A percentile compares a stretch with the other conserved stretches of the same genome.
Conservation (phyloP, 345 rosid species). For the Dovyalis caffra region DNA sequence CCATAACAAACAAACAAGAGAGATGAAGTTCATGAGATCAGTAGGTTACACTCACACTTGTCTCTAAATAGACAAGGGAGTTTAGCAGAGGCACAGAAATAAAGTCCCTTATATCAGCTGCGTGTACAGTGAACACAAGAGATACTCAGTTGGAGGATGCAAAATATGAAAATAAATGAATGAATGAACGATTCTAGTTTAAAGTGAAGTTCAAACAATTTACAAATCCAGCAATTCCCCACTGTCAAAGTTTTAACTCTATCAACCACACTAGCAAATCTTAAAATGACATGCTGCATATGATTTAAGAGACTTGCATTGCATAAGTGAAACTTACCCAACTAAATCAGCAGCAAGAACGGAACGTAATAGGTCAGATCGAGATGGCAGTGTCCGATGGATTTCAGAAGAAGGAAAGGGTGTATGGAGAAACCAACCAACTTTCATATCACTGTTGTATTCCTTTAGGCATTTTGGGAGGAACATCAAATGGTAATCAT, state of each 20-base stretch:
- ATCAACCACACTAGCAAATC: not conserved
- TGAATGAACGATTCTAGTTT: not conserved
- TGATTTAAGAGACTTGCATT: not conserved
- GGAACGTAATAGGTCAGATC: constrained; percentile 87
- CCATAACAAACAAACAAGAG: not conserved
- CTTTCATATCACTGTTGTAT: constrained; percentile 80
- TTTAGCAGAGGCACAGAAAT: not conserved
- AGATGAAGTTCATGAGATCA: not conserved
- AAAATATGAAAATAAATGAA: not conserved
- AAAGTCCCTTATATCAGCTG: not conserved
- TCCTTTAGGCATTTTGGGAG: constrained; percentile 96
- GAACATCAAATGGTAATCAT: constrained; percentile 97
- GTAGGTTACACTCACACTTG: not conserved
- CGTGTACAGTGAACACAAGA: not conserved
- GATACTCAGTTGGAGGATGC: not conserved
- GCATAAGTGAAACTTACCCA: constrained; percentile 56
- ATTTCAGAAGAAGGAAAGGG: constrained; percentile 99
- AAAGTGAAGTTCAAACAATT: not conserved
- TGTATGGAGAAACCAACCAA: constrained; percentile 99
- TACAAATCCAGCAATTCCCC: not conserved
- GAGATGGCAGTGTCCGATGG: constrained; percentile 93
- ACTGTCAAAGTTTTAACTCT: not conserved
- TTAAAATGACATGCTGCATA: not conserved
- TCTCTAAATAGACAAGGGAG: constrained; percentile 1
- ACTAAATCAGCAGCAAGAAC: constrained; percentile 99